Percentiles rank a stretch among this genome's conserved stretches.
Evolutionary conservation across 164 flowering plant species (phyloP).

Genomic region (Sextonia rubra): DNA sequence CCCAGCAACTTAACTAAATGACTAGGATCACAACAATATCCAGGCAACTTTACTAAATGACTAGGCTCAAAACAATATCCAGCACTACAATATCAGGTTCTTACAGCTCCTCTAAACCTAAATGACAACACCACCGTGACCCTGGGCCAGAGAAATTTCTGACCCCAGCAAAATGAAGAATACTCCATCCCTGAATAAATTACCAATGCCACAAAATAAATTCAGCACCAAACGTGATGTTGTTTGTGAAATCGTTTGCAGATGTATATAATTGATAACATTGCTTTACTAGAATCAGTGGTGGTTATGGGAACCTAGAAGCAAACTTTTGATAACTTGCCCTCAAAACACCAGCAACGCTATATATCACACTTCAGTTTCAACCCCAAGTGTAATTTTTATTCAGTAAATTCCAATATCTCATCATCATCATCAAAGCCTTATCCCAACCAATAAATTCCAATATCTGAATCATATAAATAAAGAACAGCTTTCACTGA

Average conservation of each 20-base stretch:
- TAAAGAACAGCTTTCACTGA: not conserved
- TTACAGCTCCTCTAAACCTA: not conserved
- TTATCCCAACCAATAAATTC: too few relatives aligned
- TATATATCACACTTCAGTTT: too few relatives aligned
- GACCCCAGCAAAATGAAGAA: not conserved
- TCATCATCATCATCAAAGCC: too few relatives aligned
- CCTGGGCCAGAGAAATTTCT: not conserved
- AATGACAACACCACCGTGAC: not conserved
- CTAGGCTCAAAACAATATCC: not conserved
- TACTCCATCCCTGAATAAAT: not conserved
- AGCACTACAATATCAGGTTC: not conserved
- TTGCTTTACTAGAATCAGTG: too few relatives aligned
- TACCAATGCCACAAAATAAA: not conserved
- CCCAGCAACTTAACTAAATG: too few relatives aligned
- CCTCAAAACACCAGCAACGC: not conserved
- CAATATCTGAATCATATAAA: not conserved
- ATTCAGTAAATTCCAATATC: not conserved
- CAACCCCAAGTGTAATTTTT: not conserved
- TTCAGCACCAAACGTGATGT: not conserved
- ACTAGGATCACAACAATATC: too few relatives aligned
- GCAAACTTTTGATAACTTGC: not conserved
- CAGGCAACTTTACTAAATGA: too few relatives aligned
- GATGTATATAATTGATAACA: not conserved
- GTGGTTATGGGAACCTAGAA: not conserved
- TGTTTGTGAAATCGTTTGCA: too few relatives aligned